A percentile compares a stretch with the other conserved stretches of the same genome.
These are phyloP conservation scores for Amphicarpaea edgeworthii DNA, from an alignment of 306 rosid species.

Conservation along the genomic window DNA sequence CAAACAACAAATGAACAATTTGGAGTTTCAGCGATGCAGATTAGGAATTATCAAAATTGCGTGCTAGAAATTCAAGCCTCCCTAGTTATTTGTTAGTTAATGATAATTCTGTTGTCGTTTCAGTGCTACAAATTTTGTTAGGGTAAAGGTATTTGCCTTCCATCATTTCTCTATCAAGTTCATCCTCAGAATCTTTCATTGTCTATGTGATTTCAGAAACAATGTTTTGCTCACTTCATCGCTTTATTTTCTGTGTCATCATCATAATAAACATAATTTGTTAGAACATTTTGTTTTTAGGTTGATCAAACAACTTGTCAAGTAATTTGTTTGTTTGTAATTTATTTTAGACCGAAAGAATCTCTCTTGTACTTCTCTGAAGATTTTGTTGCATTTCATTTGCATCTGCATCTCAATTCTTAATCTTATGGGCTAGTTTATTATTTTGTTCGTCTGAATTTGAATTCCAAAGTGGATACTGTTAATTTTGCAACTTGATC, in stretches of 20 bases:
- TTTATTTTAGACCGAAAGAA: background rate
- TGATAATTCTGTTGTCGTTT: background rate
- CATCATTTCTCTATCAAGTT: slow-evolving; percentile 3
- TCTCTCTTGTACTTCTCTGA: slow-evolving; percentile 1
- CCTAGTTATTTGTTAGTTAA: background rate
- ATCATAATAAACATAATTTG: background rate
- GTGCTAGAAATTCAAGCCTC: background rate
- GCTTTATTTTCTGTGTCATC: background rate
- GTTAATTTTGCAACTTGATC: slow-evolving; percentile 9
- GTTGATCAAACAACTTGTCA: slow-evolving; percentile 10
- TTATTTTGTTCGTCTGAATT: slow-evolving; percentile 16
- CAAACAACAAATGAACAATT: background rate
- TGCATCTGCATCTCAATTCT: slow-evolving; percentile 17
- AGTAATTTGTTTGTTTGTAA: slow-evolving; percentile 1
- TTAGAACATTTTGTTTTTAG: slow-evolving; percentile 8
- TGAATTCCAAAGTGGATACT: slow-evolving; percentile 13
- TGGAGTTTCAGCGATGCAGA: background rate
- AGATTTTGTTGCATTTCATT: slow-evolving; percentile 15
- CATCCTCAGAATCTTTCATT: background rate
- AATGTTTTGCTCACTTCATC: background rate
- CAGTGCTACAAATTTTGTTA: background rate
- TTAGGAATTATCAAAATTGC: background rate
- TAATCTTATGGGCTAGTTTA: slow-evolving; percentile 10
- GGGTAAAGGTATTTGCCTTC: background rate
- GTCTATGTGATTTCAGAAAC: slow-evolving; percentile 18